These are phyloP conservation scores for Backusella morwellensis DNA, from an alignment of 192 early-diverging fungal genomes.

Conservation along the genomic window DNA sequence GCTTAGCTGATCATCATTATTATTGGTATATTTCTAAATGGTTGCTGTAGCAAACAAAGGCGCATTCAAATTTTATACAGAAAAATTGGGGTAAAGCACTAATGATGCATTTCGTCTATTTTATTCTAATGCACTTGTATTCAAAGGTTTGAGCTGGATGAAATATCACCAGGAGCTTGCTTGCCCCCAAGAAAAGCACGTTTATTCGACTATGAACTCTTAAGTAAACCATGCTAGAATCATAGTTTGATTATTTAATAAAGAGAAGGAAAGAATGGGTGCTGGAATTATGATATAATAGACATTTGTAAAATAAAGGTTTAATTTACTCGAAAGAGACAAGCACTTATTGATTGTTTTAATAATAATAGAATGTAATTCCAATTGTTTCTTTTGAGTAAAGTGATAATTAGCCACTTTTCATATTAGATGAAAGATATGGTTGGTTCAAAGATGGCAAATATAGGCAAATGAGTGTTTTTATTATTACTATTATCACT, in stretches of 20 bases:
- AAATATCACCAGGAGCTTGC: constrained; percentile 60
- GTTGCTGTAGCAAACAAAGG: constrained; percentile 44
- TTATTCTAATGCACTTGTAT: not conserved
- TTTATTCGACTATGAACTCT: constrained; percentile 64
- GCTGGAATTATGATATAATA: not conserved
- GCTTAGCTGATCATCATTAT: not conserved
- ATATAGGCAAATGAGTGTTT: not conserved
- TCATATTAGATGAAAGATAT: no score
- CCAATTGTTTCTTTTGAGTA: no score
- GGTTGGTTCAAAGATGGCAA: not conserved
- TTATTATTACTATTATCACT: not conserved
- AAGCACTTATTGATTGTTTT: not conserved
- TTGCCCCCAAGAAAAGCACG: constrained; percentile 49
- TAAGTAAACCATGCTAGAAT: constrained; percentile 45
- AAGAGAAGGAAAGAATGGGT: not conserved
- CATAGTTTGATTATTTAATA: not conserved
- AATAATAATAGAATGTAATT: not conserved
- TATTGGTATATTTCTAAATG: not conserved
- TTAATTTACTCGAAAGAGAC: not conserved
- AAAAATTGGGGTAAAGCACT: constrained; percentile 46
- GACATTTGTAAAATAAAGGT: not conserved
- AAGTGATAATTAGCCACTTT: no score
- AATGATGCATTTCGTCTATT: not conserved
- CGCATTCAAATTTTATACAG: constrained; percentile 62
- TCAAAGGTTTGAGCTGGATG: constrained; percentile 56